phyloP scores from a whole-genome alignment of 2,329 filamentous ascomycete species.

The Hortaea werneckii region DNA sequence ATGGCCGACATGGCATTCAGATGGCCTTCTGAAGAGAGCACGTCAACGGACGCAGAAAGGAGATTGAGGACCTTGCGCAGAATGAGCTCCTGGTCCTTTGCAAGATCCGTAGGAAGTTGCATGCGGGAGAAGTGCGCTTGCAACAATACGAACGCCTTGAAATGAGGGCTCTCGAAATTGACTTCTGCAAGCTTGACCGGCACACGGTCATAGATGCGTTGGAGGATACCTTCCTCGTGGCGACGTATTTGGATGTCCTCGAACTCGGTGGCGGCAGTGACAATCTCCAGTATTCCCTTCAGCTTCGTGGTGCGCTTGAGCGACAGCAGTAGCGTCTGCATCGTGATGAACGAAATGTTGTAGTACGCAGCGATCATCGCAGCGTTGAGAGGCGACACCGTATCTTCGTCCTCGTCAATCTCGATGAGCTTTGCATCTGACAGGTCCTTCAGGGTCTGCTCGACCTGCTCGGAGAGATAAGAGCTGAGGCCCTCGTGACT shows the following conservation, averaged over 20 bases:
- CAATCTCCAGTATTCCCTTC: slow-evolving; percentile 92
- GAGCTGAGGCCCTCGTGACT: slow-evolving; percentile 89
- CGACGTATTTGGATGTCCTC: slow-evolving; percentile 89
- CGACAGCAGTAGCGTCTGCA: slow-evolving; percentile 95
- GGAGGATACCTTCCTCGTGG: slow-evolving; percentile 79
- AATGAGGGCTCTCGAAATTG: slow-evolving; percentile 86
- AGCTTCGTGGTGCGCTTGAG: slow-evolving; percentile 82
- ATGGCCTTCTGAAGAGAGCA: slow-evolving; percentile 89
- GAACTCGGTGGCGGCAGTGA: slow-evolving; percentile 93
- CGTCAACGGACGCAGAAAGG: slow-evolving; percentile 85
- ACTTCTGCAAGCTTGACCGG: slow-evolving; percentile 90
- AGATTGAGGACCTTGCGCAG: slow-evolving; percentile 76
- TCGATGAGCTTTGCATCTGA: slow-evolving; percentile 92
- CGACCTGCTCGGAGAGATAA: slow-evolving; percentile 88
- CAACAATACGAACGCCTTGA: slow-evolving; percentile 94
- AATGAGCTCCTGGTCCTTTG: slow-evolving; percentile 88
- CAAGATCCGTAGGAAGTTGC: slow-evolving; percentile 89
- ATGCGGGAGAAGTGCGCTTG: slow-evolving; percentile 97
- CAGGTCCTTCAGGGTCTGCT: slow-evolving; percentile 82
- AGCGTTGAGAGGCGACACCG: slow-evolving; percentile 78
- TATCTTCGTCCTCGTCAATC: slow-evolving; percentile 78
- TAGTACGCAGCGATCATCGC: slow-evolving; percentile 99
- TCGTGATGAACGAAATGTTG: slow-evolving; percentile 98
- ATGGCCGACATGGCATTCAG: slow-evolving; percentile 97
- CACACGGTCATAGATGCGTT: slow-evolving; percentile 85